Evolutionary conservation across 495 filamentous ascomycete species (phyloP).

Genomic region (Trichoderma virens): DNA sequence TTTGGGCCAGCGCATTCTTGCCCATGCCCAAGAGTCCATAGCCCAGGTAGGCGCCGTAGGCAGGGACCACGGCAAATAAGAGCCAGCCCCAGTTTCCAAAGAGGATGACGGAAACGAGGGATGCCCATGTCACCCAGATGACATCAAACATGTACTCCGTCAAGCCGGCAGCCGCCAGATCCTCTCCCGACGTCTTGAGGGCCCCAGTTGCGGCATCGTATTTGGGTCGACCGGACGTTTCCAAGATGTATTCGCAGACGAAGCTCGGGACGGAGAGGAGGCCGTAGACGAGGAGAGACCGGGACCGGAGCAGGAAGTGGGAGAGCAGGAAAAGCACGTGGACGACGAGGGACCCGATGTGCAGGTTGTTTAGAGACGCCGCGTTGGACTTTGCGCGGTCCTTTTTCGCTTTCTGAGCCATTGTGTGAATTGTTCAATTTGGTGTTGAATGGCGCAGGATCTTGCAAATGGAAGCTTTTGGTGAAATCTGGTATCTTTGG

Average conservation of each 20-base stretch:
- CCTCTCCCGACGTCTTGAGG: conserved; percentile 71
- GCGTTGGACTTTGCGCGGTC: conserved; percentile 77
- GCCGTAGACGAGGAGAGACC: conserved; percentile 62
- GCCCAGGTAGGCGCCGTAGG: conserved; percentile 63
- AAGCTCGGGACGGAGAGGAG: conserved; percentile 66
- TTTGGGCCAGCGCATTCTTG: conserved; percentile 52
- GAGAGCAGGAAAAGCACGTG: conserved; percentile 68
- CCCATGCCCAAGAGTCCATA: conserved; percentile 58
- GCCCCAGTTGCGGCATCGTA: conserved; percentile 56
- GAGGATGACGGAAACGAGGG: conserved; percentile 53
- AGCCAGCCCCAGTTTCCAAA: conserved; percentile 75
- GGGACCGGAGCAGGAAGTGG: conserved; percentile 58
- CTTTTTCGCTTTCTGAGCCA: conserved; percentile 91
- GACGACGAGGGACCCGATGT: conserved; percentile 59
- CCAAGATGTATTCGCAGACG: conserved; percentile 72
- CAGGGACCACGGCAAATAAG: conserved; percentile 60
- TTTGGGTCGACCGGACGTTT: conserved; percentile 70
- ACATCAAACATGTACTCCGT: conserved; percentile 98
- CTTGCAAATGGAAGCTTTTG: neutral
- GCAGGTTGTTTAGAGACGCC: conserved; percentile 65
- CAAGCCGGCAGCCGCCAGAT: conserved; percentile 78
- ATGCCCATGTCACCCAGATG: conserved; percentile 82
- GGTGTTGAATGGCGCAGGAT: neutral
- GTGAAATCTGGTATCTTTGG: conserved; percentile 9
- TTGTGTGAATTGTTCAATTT: conserved; percentile 18